Conservation (phyloP, 192 early-diverging fungal species). For the Umbelopsis sp. region DNA sequence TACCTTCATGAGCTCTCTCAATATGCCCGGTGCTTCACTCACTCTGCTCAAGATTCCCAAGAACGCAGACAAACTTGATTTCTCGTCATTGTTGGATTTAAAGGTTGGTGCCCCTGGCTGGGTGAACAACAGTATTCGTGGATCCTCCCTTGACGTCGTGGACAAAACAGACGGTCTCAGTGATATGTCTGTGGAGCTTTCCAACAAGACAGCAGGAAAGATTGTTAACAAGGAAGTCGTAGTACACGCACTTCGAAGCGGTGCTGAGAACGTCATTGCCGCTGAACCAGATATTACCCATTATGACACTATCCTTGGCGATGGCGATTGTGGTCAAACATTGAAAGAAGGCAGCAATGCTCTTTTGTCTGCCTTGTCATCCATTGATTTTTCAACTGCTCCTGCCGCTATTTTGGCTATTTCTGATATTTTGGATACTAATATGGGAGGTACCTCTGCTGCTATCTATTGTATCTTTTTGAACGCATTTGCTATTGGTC, state of each 20-base stretch:
- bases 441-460: slow-evolving; percentile 81
- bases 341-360: slow-evolving; percentile 68
- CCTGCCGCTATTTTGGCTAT: slow-evolving; percentile 42
- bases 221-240: not conserved
- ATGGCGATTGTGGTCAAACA: slow-evolving; percentile 84
- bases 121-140: slow-evolving; percentile 51
- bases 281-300: slow-evolving; percentile 66
- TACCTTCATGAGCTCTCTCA: slow-evolving; percentile 78
- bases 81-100: slow-evolving; percentile 59
- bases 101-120: slow-evolving; percentile 66
- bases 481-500: slow-evolving; percentile 59
- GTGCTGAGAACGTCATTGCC: slow-evolving; percentile 47
- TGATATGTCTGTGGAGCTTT: slow-evolving; percentile 34
- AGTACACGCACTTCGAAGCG: slow-evolving; percentile 20
- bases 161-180: slow-evolving; percentile 27
- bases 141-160: slow-evolving; percentile 42
- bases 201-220: slow-evolving; percentile 36
- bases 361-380: slow-evolving; percentile 48
- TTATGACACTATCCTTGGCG: slow-evolving; percentile 76
- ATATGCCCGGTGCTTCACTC: slow-evolving; percentile 80
- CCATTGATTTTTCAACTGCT: slow-evolving; percentile 15
- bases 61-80: slow-evolving; percentile 29
- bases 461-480: slow-evolving; percentile 80
- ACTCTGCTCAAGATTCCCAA: slow-evolving; percentile 67
- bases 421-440: slow-evolving; percentile 67